Evolutionary conservation across 495 filamentous ascomycete species (phyloP), one percentile per base, ranked within the genome.

Genomic region (Daldinia vernicosa): DNA sequence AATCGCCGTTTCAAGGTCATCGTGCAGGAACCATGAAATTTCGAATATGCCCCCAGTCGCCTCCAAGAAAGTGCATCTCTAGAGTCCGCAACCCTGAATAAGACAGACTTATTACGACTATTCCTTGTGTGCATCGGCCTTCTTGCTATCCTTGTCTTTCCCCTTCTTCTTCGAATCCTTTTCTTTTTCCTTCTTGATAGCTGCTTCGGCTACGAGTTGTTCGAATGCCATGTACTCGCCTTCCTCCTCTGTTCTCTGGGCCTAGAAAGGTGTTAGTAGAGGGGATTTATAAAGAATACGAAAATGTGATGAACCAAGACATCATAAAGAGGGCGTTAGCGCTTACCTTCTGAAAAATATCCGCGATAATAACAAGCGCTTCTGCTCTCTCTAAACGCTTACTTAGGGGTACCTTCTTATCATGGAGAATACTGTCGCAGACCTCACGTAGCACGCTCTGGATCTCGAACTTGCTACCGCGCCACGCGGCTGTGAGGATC

Each of bases 181-280:
- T 52, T 92, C 90, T 80, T 97, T 96, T 87, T 92, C 90, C 80
- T 97, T 96, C 88, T 98, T 98, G 57, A 92, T 90, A 53, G 92
- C 92, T 6, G 96, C 95, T 76, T 99, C 95, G 33, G 95, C 93
- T 81, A 99, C 96, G 30, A 99, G 89, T 79, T 98, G 93, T 79
- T 99, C 95, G 75, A 99, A 99, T 19, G 93, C 95, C 89, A 98
- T 96, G 83, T 96, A 98, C 62, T 98, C 95, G 69, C 95, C 95
- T 83, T 98, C 95, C 82, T 99, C 95, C 47, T 98, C 96, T 43
- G 94, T 92, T 65, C 95, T 89, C 78, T 91, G 87, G 19, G 95
- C 95, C 95, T 98, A 26, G 68, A 69, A 19, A 19, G 54, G 15
- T 2, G 39, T 80, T 72, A 81, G 74, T 51, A 60, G 17, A 37